Evolutionary conservation across 164 flowering plant genomes (phyloP).

Genomic region (Litsea cubeba): DNA sequence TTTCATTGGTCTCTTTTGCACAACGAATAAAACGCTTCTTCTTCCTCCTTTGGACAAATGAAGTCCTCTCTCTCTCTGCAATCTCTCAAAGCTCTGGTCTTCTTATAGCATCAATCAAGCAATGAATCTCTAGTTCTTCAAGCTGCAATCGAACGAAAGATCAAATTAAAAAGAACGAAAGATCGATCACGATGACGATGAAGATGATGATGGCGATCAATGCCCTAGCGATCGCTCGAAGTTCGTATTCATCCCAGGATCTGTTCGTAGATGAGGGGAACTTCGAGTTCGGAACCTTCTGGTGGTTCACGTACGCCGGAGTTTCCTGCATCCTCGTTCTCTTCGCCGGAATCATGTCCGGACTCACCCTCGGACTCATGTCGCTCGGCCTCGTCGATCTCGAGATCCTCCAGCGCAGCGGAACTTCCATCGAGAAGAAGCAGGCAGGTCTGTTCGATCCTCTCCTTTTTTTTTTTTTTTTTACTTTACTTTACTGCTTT

Average conservation of each 20-base stretch:
- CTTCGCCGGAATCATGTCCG: constrained; percentile 50
- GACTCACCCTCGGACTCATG: constrained; percentile 42
- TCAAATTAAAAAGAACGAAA: neutral
- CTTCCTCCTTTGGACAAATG: too few species aligned
- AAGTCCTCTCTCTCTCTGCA: too few species aligned
- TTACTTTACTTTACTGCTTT: too few species aligned
- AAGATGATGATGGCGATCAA: constrained; percentile 31
- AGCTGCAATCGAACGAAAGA: neutral
- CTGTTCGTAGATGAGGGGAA: constrained; percentile 3
- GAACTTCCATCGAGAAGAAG: constrained; percentile 37
- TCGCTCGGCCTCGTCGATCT: constrained; percentile 45
- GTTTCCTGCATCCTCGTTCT: constrained; percentile 33
- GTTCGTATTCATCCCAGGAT: neutral
- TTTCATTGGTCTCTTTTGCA: too few species aligned
- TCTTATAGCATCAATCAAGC: neutral
- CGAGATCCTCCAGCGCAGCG: constrained; percentile 40
- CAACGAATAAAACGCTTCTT: too few species aligned
- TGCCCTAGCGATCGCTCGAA: constrained; percentile 21
- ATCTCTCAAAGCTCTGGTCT: neutral
- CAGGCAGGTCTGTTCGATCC: constrained; percentile 33
- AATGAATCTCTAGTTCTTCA: neutral
- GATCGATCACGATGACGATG: neutral
- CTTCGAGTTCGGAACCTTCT: constrained; percentile 23
- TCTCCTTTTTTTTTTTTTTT: neutral
- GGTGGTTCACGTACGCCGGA: constrained; percentile 36